Evolutionary conservation across 805 yeast genomes (phyloP), one percentile per base, ranked within the genome.

Genomic region (Spathaspora arborariae): DNA sequence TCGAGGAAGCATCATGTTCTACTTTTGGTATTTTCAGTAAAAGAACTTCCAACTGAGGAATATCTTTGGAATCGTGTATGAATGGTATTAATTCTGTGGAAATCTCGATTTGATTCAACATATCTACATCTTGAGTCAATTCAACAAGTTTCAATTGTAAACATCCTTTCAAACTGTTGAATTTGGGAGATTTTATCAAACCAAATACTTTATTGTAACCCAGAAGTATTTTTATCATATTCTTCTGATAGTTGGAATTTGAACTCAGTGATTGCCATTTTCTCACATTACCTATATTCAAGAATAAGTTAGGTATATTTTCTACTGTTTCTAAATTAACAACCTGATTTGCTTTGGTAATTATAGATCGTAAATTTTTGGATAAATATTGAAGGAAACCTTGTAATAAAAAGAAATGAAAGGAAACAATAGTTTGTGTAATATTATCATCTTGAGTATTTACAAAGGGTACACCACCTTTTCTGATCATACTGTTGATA

Each of bases 371-470:
- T 26, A 56, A 22, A 41, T 58, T 56, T 4, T 24, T 20, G 5
- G 66, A 54, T 3, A 58, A 41, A 36, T 52, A 49, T 45, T 62
- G 68, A 13, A 65, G 47, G 10, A 56, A 20, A 27, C 57, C 53
- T 44, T 67, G 72, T 13, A 66, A 41, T 3, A 56, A 35, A 33
- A 67, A 49, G 41, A 65, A 64, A 48, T 67, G 64, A 48, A 50
- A 62, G 4, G 70, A 65, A 24, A 58, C 42, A 13, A 51, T 21
- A 50, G 20, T 56, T 50, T 26, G 59, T 30, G 37, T 42, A 9
- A 42, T 20, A 6, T 41, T 41, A 33, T 39, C 37, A 19, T 48
- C 51, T 21, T 46, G 35, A 40, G 37, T 15, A 9, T 41, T n/a
- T 2, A 35, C 24, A 51, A 33, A 50, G 5, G 50, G 45, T 8